Base-by-base conservation (phyloP, 2,329 filamentous ascomycete genomes). In the Fusarium devonianum region DNA sequence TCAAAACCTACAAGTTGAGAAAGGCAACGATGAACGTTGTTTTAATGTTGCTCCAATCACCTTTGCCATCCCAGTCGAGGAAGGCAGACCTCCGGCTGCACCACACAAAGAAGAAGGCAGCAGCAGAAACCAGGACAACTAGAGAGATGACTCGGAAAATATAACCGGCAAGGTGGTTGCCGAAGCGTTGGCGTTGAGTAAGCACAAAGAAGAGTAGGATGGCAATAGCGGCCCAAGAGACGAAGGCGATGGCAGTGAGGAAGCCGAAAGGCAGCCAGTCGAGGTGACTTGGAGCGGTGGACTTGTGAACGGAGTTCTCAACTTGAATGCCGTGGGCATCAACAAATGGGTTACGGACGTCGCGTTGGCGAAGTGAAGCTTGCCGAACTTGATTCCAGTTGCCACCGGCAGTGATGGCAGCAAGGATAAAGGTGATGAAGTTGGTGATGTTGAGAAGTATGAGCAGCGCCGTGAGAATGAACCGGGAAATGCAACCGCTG, bases 1-100 rank as follows among this genome's bases (percentile, higher is more conserved):
- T 8, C 12, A 23, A 17, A n/a, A 59, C 64, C 56, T 51, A 69
- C 67, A 69, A 4, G 29, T 56, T 62, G 29, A 66, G 10, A 29
- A 67, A 57, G 9, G 37, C 44, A 43, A 62, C 18, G 12, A 48
- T 10, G 19, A 56, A 40, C n/a, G 63, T 49, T 13, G 39, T 33
- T 12, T 26, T n/a, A n/a, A n/a, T n/a, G n/a, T n/a, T 37, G 25
- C 42, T 37, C 8, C 22, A 12, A 8, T 5, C 6, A 29, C 41
- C 46, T 1, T 9, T 4, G 2, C n/a, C 6, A 11, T 13, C 5
- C 19, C 13, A 41, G 21, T 40, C 32, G 13, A 62, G 10, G 37
- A 10, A 7, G 40, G 32, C 14, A n/a, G 7, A 5, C 11, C 9
- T 13, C 17, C 10, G 23, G n/a, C 13, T n/a, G n/a, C n/a, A n/a